These are phyloP conservation scores for Vanderwaltozyma yarrowii DNA, from an alignment of 805 yeast species.

Conservation along the genomic window DNA sequence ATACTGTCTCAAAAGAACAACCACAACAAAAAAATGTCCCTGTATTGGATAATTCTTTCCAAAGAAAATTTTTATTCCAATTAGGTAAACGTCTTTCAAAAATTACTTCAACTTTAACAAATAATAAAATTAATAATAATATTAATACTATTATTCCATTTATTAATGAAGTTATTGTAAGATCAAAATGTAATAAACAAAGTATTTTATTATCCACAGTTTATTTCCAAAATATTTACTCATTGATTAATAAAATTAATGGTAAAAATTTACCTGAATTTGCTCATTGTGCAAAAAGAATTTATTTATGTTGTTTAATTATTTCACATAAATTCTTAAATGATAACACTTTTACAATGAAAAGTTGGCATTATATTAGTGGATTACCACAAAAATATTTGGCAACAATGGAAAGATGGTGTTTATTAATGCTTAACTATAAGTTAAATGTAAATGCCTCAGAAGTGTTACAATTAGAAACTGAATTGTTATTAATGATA, in stretches of 20 bases:
- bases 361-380: constrained; percentile 19
- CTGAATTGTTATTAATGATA: neutral
- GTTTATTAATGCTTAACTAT: constrained; percentile 14
- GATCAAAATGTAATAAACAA: constrained; percentile 17
- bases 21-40: too few species aligned
- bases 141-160: constrained; percentile 7
- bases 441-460: constrained; percentile 2
- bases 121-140: constrained; percentile 13
- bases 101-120: constrained; percentile 2
- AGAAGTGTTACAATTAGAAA: neutral
- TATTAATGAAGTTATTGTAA: constrained; percentile 15
- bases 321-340: constrained; percentile 19
- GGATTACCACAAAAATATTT: constrained; percentile 14
- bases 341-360: constrained; percentile 21
- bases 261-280: constrained; percentile 11
- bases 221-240: constrained; percentile 12
- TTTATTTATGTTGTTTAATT: constrained; percentile 16
- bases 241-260: neutral
- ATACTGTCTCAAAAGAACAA: neutral
- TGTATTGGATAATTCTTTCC: neutral
- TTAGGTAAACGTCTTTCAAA: constrained; percentile 1
- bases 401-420: constrained; percentile 21
- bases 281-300: constrained; percentile 19
- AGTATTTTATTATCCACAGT: constrained; percentile 11
- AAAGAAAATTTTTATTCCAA: constrained; percentile 1